phyloP scores from a whole-genome alignment of 2,329 filamentous ascomycete genomes.

The Calonectria naviculata region DNA sequence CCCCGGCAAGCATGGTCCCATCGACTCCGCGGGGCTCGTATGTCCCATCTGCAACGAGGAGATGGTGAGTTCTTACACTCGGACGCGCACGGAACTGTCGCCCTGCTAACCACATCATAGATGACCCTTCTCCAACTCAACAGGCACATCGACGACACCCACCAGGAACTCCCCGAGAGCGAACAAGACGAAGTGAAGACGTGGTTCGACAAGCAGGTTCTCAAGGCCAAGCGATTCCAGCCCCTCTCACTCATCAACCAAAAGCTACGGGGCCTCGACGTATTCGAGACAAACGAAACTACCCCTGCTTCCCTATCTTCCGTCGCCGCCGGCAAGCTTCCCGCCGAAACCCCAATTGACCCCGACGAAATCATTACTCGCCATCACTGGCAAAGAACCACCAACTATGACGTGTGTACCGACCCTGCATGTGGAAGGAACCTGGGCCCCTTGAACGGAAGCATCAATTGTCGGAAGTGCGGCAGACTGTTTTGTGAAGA shows the following conservation, averaged over 20 bases:
- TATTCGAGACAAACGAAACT: slow-evolving; percentile 92
- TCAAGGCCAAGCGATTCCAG: slow-evolving; percentile 93
- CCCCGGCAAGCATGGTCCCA: slow-evolving; percentile 63
- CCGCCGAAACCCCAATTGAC: slow-evolving; percentile 65
- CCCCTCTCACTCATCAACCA: slow-evolving; percentile 92
- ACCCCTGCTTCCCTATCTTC: slow-evolving; percentile 48
- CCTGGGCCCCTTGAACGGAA: slow-evolving; percentile 82
- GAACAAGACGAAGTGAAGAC: slow-evolving; percentile 96
- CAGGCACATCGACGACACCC: slow-evolving; percentile 83
- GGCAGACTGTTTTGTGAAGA: slow-evolving; percentile 95
- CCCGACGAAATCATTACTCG: slow-evolving; percentile 92
- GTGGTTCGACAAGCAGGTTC: slow-evolving; percentile 95
- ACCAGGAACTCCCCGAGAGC: slow-evolving; percentile 88
- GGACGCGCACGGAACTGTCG: not conserved
- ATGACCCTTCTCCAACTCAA: slow-evolving; percentile 94
- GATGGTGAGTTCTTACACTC: slow-evolving; percentile 73
- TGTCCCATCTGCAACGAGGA: slow-evolving; percentile 99
- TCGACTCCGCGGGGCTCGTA: slow-evolving; percentile 72
- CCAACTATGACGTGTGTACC: slow-evolving; percentile 81
- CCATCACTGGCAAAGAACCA: slow-evolving; percentile 87
- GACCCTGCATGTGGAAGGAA: slow-evolving; percentile 88
- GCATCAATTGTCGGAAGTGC: slow-evolving; percentile 93
- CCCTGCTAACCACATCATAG: slow-evolving; percentile 54
- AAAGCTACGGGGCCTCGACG: slow-evolving; percentile 90
- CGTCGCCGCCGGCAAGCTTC: slow-evolving; percentile 51